Base-by-base conservation (phyloP, 78 protist species). In the Chrysochromulina parva region DNA sequence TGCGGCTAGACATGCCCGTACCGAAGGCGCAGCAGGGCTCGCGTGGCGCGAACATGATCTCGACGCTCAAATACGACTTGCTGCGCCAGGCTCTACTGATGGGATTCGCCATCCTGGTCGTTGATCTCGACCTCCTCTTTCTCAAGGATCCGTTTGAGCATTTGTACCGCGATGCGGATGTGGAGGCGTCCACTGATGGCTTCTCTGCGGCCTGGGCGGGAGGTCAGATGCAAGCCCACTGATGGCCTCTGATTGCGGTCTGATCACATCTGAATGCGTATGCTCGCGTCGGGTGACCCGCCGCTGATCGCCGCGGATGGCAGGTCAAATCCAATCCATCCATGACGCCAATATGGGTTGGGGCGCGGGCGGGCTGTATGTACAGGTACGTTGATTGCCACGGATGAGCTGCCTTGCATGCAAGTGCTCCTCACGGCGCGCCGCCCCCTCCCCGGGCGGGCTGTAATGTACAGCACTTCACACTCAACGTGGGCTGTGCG, bases 331-430 rank as follows among this genome's bases (percentile, higher is more conserved):
- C 60, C 20, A 7, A 14, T 78, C 86, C 2, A 19, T 78, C 50
- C 59, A 53, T 50, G 86, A 78, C n/a, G 9, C 10, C 22, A 3
- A 3, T 20, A 78, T 78, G 86, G 86, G 86, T 1, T 78, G 86
- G 86, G 86, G 86, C 38, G 86, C 24, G 62, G 86, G 86, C 38
- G 86, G 86, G 50, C 60, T 78, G 48, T 69, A 38, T 52, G 50
- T 11, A 17, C 73, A 65, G 38, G 17, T 74, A 47, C 78, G 78
- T 69, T 38, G 38, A 38, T 38, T 38, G 38, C 38, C 38, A 38
- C 38, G 38, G 38, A 38, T 38, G 38, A 38, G 38, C 38, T 38
- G 38, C 38, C 38, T 38, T 38, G 38, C 38, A 38, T 38, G 38
- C 38, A 38, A 38, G 38, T 38, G 38, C 38, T 38, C 38, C 0